Percentiles rank a stretch among this genome's conserved stretches.
Conservation (phyloP, 1,284 basidiomycete species). For the Cystobasidium slooffiae region DNA sequence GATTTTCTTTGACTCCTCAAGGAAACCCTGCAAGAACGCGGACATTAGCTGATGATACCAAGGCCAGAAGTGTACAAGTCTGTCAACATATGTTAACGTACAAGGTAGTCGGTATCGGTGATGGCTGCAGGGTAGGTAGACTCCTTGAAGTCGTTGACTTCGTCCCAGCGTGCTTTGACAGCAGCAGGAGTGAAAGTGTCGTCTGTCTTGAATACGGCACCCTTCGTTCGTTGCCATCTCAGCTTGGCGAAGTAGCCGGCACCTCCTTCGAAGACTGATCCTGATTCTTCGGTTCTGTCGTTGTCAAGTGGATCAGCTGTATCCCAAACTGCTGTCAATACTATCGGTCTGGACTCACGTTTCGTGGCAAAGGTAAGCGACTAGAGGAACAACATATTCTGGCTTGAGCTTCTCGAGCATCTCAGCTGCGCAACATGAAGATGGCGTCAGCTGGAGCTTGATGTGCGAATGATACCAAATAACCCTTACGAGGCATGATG, state of each 20-base stretch:
- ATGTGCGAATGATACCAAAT: constrained; percentile 69
- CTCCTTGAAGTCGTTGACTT: constrained; percentile 78
- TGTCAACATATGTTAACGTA: constrained; percentile 6
- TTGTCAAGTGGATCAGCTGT: neutral
- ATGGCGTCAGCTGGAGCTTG: constrained; percentile 56
- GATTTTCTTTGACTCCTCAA: constrained; percentile 70
- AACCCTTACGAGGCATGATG: constrained; percentile 37
- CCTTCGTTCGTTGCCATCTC: constrained; percentile 89
- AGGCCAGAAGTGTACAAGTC: too few species aligned
- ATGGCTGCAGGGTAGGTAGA: constrained; percentile 73
- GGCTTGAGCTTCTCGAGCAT: constrained; percentile 92
- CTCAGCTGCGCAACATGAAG: constrained; percentile 64
- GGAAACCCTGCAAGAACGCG: constrained; percentile 62
- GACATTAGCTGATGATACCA: neutral
- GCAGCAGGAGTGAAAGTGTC: constrained; percentile 91
- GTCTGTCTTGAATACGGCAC: constrained; percentile 86
- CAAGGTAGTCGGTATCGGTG: constrained; percentile 62
- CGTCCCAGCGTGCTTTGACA: constrained; percentile 78
- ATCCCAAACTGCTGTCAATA: neutral
- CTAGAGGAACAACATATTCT: constrained; percentile 90
- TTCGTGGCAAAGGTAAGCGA: constrained; percentile 64
- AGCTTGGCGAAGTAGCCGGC: constrained; percentile 92
- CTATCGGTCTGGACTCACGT: neutral
- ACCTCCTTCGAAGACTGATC: constrained; percentile 90
- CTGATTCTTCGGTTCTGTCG: constrained; percentile 67